Conservation (phyloP, 768 basidiomycete species). For the Favolaschia claudopus region DNA sequence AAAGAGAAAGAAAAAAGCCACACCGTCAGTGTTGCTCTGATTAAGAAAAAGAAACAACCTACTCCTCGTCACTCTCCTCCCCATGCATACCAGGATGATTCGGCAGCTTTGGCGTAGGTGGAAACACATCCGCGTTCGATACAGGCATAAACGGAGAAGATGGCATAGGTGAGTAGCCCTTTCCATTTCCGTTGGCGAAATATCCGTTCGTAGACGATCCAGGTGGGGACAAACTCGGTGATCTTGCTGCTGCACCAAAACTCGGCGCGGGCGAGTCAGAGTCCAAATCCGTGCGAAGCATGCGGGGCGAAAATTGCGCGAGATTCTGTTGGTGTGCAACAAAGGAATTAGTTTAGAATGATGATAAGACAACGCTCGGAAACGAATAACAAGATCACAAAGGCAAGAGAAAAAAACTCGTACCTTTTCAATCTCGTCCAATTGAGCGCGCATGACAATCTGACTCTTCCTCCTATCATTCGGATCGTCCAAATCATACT, state of each 20-base stretch:
- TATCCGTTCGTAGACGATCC: slow-evolving; percentile 35
- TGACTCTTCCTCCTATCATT: slow-evolving; percentile 81
- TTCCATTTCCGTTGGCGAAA: slow-evolving; percentile 35
- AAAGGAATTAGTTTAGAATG: too few relatives aligned
- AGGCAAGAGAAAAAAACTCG: slow-evolving; percentile 5
- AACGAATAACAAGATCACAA: neutral
- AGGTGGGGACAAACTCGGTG: slow-evolving; percentile 42
- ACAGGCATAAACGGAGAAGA: slow-evolving; percentile 13
- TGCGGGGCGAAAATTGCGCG: slow-evolving; percentile 71
- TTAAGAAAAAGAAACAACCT: neutral
- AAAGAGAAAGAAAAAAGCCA: neutral
- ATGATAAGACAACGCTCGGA: too few relatives aligned
- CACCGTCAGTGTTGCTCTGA: too few relatives aligned
- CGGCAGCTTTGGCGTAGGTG: slow-evolving; percentile 47
- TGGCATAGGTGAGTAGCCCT: too few relatives aligned
- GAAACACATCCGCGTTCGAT: slow-evolving; percentile 40
- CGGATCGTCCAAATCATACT: slow-evolving; percentile 78
- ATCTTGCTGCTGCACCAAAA: slow-evolving; percentile 1
- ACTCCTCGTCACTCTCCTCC: slow-evolving; percentile 10
- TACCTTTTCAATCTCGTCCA: slow-evolving; percentile 83
- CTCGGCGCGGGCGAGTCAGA: slow-evolving; percentile 40
- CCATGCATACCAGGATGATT: slow-evolving; percentile 34
- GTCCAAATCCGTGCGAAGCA: slow-evolving; percentile 48
- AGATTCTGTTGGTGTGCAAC: too few relatives aligned
- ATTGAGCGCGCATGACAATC: slow-evolving; percentile 72